A percentile compares a stretch with the other conserved stretches of the same genome.
phyloP scores from a whole-genome alignment of 2,329 filamentous ascomycete species.

The Scedosporium minutisporum region DNA sequence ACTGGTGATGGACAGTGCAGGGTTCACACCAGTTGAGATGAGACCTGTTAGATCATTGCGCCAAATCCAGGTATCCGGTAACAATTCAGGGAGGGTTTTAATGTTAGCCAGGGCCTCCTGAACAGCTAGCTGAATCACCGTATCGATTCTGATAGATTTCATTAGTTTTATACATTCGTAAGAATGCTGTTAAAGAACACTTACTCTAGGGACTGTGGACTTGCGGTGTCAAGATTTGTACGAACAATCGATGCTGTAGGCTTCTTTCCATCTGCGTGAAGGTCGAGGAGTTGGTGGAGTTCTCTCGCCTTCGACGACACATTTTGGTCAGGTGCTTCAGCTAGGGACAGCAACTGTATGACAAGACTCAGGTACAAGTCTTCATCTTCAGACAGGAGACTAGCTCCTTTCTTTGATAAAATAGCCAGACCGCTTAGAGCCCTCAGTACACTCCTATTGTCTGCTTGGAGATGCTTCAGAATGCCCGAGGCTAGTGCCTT shows the following conservation, averaged over 20 bases:
- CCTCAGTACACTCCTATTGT: slow-evolving; percentile 17
- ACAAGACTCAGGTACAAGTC: slow-evolving; percentile 39
- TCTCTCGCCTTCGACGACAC: slow-evolving; percentile 30
- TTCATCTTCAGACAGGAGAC: slow-evolving; percentile 34
- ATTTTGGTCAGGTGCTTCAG: slow-evolving; percentile 33
- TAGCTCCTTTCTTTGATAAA: slow-evolving; percentile 33
- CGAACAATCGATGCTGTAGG: slow-evolving; percentile 43
- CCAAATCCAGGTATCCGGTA: slow-evolving; percentile 61
- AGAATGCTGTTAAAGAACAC: slow-evolving; percentile 12
- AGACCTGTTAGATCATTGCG: slow-evolving; percentile 43
- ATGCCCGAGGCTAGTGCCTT: slow-evolving; percentile 25
- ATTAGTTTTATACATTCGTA: not conserved
- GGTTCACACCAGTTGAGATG: slow-evolving; percentile 43
- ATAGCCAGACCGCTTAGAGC: slow-evolving; percentile 37
- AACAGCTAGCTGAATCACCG: slow-evolving; percentile 39
- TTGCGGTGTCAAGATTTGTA: slow-evolving; percentile 41
- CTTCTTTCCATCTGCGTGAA: slow-evolving; percentile 28
- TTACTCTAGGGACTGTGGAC: slow-evolving; percentile 40
- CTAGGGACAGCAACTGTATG: slow-evolving; percentile 41
- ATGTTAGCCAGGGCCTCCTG: slow-evolving; percentile 25
- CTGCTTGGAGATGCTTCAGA: slow-evolving; percentile 20
- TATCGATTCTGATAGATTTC: slow-evolving; percentile 32
- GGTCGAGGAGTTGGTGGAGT: slow-evolving; percentile 28
- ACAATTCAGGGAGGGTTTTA: slow-evolving; percentile 33
- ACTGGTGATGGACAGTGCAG: slow-evolving; percentile 65